These are phyloP conservation scores for Kuraishia capsulata DNA, from an alignment of 805 yeast genomes.

Conservation along the genomic window DNA sequence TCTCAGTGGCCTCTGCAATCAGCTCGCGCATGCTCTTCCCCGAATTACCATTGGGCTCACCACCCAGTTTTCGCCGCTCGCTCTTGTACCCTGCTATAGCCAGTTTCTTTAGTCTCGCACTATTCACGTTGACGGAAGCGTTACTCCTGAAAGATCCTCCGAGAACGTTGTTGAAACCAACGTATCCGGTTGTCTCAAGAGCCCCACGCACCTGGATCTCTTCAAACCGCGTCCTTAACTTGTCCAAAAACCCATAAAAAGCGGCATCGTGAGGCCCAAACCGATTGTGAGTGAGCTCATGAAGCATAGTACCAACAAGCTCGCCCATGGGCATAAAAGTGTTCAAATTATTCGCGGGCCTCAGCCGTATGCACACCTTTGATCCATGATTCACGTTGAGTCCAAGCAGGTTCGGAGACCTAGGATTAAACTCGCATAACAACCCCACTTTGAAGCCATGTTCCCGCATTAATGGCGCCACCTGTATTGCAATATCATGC, in stretches of 20 bases:
- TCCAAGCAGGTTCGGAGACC: conserved; percentile 56
- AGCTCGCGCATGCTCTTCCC: conserved; percentile 28
- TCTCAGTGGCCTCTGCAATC: conserved; percentile 53
- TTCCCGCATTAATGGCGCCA: conserved; percentile 71
- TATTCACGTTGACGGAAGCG: conserved; percentile 16
- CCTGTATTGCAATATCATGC: conserved; percentile 59
- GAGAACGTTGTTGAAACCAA: conserved; percentile 36
- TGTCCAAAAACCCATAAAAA: conserved; percentile 61
- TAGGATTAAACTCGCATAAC: conserved; percentile 78
- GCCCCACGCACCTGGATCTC: conserved; percentile 33
- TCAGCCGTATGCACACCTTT: conserved; percentile 61
- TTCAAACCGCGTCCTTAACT: conserved; percentile 41
- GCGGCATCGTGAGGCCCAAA: conserved; percentile 72
- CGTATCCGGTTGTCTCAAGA: conserved; percentile 34
- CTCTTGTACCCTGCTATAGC: conserved; percentile 29
- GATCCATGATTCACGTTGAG: conserved; percentile 73
- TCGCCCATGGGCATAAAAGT: conserved; percentile 55
- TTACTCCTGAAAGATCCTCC: conserved; percentile 24
- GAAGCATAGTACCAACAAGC: conserved; percentile 75
- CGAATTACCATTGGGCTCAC: background rate
- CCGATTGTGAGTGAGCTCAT: conserved; percentile 77
- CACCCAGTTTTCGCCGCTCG: conserved; percentile 24
- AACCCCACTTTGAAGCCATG: conserved; percentile 56
- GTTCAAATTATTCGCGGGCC: conserved; percentile 44
- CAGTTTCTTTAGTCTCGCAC: conserved; percentile 31